These are phyloP conservation scores for Hyphopichia buzzinii DNA, from an alignment of 1,139 yeast species.

Conservation along the genomic window DNA sequence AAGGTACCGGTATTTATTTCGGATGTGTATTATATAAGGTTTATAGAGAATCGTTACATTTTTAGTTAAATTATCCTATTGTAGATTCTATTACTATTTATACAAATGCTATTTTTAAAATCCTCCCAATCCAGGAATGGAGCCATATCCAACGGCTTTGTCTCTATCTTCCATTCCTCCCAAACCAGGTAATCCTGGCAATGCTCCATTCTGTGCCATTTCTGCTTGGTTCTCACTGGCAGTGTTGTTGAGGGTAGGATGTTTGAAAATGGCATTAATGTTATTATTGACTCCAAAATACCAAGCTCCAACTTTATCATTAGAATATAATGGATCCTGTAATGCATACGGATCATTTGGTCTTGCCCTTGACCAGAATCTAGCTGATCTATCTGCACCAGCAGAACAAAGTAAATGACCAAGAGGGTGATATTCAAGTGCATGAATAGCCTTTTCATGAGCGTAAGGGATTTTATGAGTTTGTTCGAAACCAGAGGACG, in stretches of 20 bases:
- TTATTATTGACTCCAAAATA: constrained; percentile 67
- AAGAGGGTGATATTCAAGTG: constrained; percentile 87
- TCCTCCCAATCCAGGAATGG: constrained; percentile 4
- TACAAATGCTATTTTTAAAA: too few relatives aligned
- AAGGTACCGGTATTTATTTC: too few relatives aligned
- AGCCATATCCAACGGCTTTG: background rate
- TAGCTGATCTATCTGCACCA: constrained; percentile 88
- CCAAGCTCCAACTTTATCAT: constrained; percentile 72
- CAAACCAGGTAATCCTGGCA: background rate
- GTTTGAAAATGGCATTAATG: constrained; percentile 50
- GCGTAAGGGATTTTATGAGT: constrained; percentile 80
- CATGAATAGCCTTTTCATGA: constrained; percentile 89
- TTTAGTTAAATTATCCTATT: too few relatives aligned
- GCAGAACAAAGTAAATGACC: constrained; percentile 93
- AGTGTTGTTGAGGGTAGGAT: background rate
- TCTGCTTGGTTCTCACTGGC: background rate
- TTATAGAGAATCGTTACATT: too few relatives aligned
- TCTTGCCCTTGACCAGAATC: constrained; percentile 92
- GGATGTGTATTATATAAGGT: too few relatives aligned
- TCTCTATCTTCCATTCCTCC: background rate
- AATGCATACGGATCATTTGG: constrained; percentile 86
- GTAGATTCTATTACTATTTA: too few relatives aligned
- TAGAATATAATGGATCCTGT: constrained; percentile 71
- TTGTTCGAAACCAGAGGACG: constrained; percentile 31
- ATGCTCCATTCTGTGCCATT: background rate